Evolutionary conservation across 495 filamentous ascomycete genomes (phyloP).

Genomic region (Collariella sp.): DNA sequence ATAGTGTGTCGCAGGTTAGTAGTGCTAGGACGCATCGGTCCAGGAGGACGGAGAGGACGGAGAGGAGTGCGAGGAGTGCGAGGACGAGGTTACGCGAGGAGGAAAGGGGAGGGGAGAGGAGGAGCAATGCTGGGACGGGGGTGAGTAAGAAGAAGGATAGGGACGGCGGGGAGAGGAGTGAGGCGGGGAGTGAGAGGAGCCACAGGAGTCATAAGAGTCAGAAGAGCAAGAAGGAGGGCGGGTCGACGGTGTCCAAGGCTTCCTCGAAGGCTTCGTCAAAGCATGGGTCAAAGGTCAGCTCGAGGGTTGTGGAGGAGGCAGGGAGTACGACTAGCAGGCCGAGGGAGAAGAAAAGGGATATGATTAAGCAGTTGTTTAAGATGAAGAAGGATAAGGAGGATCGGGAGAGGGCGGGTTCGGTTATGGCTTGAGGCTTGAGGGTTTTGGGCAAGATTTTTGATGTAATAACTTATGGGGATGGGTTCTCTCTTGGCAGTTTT

Average conservation of each 20-base stretch:
- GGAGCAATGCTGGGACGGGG: slow-evolving; percentile 23
- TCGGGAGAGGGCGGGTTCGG: slow-evolving; percentile 14
- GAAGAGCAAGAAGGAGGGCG: background rate
- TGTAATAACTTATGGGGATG: too few relatives aligned
- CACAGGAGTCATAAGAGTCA: slow-evolving; percentile 4
- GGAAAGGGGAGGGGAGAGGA: slow-evolving; percentile 23
- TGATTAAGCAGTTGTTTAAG: slow-evolving; percentile 45
- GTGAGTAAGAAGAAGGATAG: slow-evolving; percentile 22
- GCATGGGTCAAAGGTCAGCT: background rate
- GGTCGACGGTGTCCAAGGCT: slow-evolving; percentile 7
- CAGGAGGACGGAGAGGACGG: slow-evolving; percentile 19
- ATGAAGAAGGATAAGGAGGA: slow-evolving; percentile 40
- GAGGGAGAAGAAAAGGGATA: slow-evolving; percentile 46
- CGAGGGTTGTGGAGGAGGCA: slow-evolving; percentile 27
- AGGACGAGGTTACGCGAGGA: slow-evolving; percentile 25
- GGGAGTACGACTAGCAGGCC: slow-evolving; percentile 14
- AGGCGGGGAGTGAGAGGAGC: slow-evolving; percentile 10
- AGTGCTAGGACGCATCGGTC: slow-evolving; percentile 10
- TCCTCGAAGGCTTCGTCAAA: too few relatives aligned
- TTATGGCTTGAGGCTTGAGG: slow-evolving; percentile 9
- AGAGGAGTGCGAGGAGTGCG: slow-evolving; percentile 21
- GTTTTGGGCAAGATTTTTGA: background rate
- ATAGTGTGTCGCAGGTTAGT: slow-evolving; percentile 23
- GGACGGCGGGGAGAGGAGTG: background rate
- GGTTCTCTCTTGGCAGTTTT: too few relatives aligned